Base-by-base conservation (phyloP, 768 basidiomycete genomes). In the Candolleomyces aberdarensis region DNA sequence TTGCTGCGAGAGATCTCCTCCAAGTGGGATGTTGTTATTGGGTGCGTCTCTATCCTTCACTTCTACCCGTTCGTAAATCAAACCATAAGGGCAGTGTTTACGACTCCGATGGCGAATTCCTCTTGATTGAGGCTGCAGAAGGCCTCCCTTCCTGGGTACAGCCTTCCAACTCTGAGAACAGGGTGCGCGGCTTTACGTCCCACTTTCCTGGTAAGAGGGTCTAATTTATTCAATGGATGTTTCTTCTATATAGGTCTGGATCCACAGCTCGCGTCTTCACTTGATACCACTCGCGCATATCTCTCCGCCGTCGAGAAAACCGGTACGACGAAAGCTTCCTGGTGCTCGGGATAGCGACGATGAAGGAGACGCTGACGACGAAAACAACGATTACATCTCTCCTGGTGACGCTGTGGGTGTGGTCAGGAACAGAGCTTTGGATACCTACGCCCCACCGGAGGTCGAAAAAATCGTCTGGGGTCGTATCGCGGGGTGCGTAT, bases 71-170 rank as follows among this genome's bases (percentile, higher is more conserved):
- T 31, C 56, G 39, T 26, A 36, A 49, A 39, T 56, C 31, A 58
- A 41, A 50, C 20, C 22, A 10, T 40, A 40, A 40, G 11, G 6
- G 3, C 65, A 90, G 89, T 65, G 83, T 89, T 13, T 87, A 83
- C 61, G 97, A 99, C 76, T 89, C 90, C 5, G 96, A 98, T 72
- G 97, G 97, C 29, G 93, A 98, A 67, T 98, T 98, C 70, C 75
- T 98, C 49, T 81, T 99, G 59, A 98, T 98, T 62, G 97, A 99
- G 75, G 96, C 94, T 3, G 97, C 97, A 20, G 91, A 97, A 56
- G 82, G 78, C 31, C 76, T 99, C 14, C 96, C 96, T 15, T 75
- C 80, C 5, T 98, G 96, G 97, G 87, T 97, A 50, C 90, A 88
- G 31, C 97, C 96, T 14, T 80, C 87, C 39, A 98, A 96, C 71